Evolutionary conservation across 1,139 yeast species (phyloP), one percentile per base, ranked within the genome.

Genomic region (Pichia sp.): DNA sequence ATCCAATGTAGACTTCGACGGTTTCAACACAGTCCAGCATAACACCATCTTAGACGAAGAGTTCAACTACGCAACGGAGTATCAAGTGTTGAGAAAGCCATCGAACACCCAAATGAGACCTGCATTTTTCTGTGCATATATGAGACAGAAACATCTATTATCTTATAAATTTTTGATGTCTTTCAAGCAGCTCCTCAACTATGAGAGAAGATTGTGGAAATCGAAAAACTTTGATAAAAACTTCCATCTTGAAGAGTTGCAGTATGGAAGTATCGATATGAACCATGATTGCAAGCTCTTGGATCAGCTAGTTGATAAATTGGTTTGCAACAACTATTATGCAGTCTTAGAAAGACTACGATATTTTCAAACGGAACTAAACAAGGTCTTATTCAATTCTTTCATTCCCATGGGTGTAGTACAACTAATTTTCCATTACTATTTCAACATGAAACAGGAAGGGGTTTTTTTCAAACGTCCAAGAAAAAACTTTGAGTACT

Each of bases 341-440:
- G 62, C 64, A 1, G 37, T 62, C 12, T 22, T 55, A 13, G 66
- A 64, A 49, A 47, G 65, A 34, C 23, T 64, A 5, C 49, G 42
- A 1, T 60, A 57, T 47, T 63, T 63, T 36, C 54, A 52, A 18
- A 21, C 25, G 3, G 18, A 60, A 22, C 48, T 65, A 22, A 63
- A 59, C 45, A 22, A 31, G 2, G 21, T 60, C 1, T 46, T 64
- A 19, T 59, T 58, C 30, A 46, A 57, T 41, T 53, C 53, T 1
- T 50, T 53, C n/a, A 45, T 64, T 8, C 63, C 62, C n/a, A 53
- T 57, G 53, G 55, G 50, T 3, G 48, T 48, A 13, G 36, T 57
- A 6, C 50, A 47, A 1, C 23, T 44, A 9, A 49, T 55, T n/a
- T 55, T 55, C 22, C 51, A 52, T n/a, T 43, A 47, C 30, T 57